A percentile compares a stretch with the other conserved stretches of the same genome.
phyloP scores from a whole-genome alignment of 169 alveolate species.

The Plasmodium gonderi region DNA sequence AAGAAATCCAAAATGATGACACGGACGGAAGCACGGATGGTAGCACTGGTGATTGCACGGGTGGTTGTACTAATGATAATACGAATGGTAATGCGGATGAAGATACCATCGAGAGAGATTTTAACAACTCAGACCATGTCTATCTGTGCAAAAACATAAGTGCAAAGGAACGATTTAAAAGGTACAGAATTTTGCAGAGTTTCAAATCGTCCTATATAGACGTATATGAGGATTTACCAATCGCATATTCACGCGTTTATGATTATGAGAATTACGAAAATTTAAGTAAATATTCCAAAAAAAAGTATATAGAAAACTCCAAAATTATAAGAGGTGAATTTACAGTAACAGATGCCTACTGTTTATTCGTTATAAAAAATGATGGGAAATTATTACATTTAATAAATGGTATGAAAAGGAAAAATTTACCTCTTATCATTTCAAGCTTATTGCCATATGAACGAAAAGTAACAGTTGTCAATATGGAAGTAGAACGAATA shows the following conservation, averaged over 20 bases:
- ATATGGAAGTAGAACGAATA: constrained; percentile 88
- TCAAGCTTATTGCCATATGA: constrained; percentile 94
- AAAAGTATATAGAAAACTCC: constrained; percentile 73
- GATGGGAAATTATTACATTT: constrained; percentile 64
- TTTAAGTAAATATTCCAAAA: constrained; percentile 75
- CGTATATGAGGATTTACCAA: constrained; percentile 94
- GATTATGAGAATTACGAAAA: constrained; percentile 90
- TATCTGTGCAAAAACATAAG: constrained; percentile 38
- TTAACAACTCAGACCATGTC: constrained; percentile 11
- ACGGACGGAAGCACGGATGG: neutral
- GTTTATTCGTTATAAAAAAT: constrained; percentile 64
- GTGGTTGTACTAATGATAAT: too few species aligned
- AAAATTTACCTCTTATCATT: constrained; percentile 84
- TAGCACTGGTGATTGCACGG: neutral
- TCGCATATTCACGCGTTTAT: constrained; percentile 90
- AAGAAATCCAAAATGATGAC: neutral
- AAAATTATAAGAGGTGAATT: constrained; percentile 38
- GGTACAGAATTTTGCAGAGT: constrained; percentile 92
- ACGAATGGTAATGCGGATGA: neutral
- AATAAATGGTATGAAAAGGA: neutral
- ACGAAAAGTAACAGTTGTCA: constrained; percentile 93
- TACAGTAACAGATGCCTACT: constrained; percentile 65
- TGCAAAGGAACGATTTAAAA: constrained; percentile 89
- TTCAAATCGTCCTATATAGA: constrained; percentile 93
- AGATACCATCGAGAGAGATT: constrained; percentile 17